Evolutionary conservation across 2,329 filamentous ascomycete species (phyloP).

Genomic region (Aspergillus japonicus): DNA sequence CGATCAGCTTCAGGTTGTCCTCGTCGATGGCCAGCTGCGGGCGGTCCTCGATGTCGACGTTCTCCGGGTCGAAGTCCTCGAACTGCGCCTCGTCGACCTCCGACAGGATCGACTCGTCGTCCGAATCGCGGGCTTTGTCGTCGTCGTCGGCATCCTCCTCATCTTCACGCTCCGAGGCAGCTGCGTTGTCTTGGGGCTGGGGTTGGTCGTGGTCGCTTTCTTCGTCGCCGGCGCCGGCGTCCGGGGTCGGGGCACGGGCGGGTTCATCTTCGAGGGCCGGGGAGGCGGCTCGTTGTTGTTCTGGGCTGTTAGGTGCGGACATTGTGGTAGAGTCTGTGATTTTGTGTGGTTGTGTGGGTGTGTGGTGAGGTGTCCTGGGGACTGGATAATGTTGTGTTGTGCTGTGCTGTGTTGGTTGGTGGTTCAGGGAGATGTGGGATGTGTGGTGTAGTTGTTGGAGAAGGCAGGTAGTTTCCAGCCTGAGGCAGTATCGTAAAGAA

Average conservation of each 20-base stretch:
- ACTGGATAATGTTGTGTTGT: not conserved
- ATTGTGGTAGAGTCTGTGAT: slow-evolving; percentile 22
- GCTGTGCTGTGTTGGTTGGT: not conserved
- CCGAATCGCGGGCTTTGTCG: slow-evolving; percentile 45
- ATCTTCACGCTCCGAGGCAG: slow-evolving; percentile 22
- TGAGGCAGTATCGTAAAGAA: not conserved
- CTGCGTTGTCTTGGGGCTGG: slow-evolving; percentile 4
- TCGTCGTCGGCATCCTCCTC: slow-evolving; percentile 19
- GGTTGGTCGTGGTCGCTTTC: not conserved
- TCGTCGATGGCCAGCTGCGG: slow-evolving; percentile 60
- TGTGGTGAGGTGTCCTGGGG: not conserved
- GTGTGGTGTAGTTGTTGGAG: not conserved
- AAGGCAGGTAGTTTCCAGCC: not conserved
- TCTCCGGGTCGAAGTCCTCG: slow-evolving; percentile 62
- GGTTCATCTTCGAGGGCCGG: slow-evolving; percentile 24
- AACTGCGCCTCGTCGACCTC: slow-evolving; percentile 66
- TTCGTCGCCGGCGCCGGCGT: slow-evolving; percentile 23
- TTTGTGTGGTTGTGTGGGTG: not conserved
- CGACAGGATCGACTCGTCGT: slow-evolving; percentile 62
- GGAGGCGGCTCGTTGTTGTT: slow-evolving; percentile 28
- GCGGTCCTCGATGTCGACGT: slow-evolving; percentile 61
- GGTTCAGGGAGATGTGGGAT: not conserved
- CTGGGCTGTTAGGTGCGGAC: slow-evolving; percentile 38
- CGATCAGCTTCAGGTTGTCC: slow-evolving; percentile 59
- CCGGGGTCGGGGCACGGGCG: slow-evolving; percentile 28